Evolutionary conservation across 768 basidiomycete genomes (phyloP).

Genomic region (Hericium coralloides): DNA sequence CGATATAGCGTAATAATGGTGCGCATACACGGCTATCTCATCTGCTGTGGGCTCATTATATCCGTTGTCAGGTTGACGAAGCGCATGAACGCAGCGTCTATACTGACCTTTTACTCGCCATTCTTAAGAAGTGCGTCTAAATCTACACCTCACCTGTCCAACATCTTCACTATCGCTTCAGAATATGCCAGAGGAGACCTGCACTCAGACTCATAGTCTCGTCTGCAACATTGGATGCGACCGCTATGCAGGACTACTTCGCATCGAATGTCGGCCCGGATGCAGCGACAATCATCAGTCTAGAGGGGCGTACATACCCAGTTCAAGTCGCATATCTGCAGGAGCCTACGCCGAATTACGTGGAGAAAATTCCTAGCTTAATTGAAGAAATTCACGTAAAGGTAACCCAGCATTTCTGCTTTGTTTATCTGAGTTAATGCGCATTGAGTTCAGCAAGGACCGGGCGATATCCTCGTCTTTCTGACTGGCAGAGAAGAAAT

Average conservation of each 20-base stretch:
- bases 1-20: conserved; percentile 96
- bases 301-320: conserved; percentile 93
- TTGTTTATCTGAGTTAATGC: background rate
- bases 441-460: conserved; percentile 44
- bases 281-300: conserved; percentile 76
- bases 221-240: conserved; percentile 93
- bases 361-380: conserved; percentile 71
- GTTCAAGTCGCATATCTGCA: conserved; percentile 87
- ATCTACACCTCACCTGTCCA: background rate
- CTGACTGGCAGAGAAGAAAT: conserved; percentile 96
- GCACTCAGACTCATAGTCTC: conserved; percentile 88
- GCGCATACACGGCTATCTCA: conserved; percentile 14
- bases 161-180: conserved; percentile 22
- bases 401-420: conserved; percentile 30
- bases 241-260: conserved; percentile 85
- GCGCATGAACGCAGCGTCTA: conserved; percentile 96
- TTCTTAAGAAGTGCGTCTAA: conserved; percentile 76
- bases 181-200: conserved; percentile 87
- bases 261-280: conserved; percentile 48
- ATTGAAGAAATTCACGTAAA: conserved; percentile 76
- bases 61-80: conserved; percentile 71
- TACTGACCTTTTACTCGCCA: conserved; percentile 85
- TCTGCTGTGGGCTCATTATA: background rate
- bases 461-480: conserved; percentile 90
- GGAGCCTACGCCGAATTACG: conserved; percentile 73